Conservation (phyloP, 1,284 basidiomycete genomes). For the Athelia sp. region DNA sequence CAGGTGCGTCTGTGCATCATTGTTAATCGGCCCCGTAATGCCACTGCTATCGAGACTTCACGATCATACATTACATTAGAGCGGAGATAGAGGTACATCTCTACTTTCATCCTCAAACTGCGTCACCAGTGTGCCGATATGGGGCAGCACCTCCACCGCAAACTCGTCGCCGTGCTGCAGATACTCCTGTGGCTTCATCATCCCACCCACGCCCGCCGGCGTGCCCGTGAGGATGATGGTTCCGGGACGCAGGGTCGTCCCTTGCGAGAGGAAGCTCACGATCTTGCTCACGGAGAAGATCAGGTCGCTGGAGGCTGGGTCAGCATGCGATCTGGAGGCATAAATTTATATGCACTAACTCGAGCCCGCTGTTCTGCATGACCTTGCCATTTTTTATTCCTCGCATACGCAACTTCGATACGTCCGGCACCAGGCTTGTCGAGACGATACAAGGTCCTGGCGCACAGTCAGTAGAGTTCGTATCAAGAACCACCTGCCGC, state of each 20-base stretch:
- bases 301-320: slow-evolving; percentile 51
- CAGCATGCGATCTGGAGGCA: slow-evolving; percentile 5
- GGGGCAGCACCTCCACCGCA: slow-evolving; percentile 56
- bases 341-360: slow-evolving; percentile 32
- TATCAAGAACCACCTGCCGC: not conserved
- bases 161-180: slow-evolving; percentile 76
- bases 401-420: slow-evolving; percentile 63
- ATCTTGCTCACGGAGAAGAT: slow-evolving; percentile 72
- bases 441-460: slow-evolving; percentile 76
- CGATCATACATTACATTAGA: too few relatives aligned
- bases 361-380: slow-evolving; percentile 73
- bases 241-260: slow-evolving; percentile 81
- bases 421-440: slow-evolving; percentile 58
- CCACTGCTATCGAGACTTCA: too few relatives aligned
- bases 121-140: slow-evolving; percentile 15
- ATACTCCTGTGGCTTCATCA: slow-evolving; percentile 63
- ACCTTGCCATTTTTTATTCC: slow-evolving; percentile 64
- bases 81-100: too few relatives aligned
- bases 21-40: too few relatives aligned
- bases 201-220: slow-evolving; percentile 75
- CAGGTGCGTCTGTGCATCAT: too few relatives aligned
- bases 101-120: too few relatives aligned
- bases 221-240: slow-evolving; percentile 80
- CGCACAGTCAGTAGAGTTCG: slow-evolving; percentile 46
- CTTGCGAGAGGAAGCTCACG: slow-evolving; percentile 78